Percentiles rank a stretch among this genome's conserved stretches.
phyloP scores from a whole-genome alignment of 352 stramenopile species.

The Phytophthora multivora region DNA sequence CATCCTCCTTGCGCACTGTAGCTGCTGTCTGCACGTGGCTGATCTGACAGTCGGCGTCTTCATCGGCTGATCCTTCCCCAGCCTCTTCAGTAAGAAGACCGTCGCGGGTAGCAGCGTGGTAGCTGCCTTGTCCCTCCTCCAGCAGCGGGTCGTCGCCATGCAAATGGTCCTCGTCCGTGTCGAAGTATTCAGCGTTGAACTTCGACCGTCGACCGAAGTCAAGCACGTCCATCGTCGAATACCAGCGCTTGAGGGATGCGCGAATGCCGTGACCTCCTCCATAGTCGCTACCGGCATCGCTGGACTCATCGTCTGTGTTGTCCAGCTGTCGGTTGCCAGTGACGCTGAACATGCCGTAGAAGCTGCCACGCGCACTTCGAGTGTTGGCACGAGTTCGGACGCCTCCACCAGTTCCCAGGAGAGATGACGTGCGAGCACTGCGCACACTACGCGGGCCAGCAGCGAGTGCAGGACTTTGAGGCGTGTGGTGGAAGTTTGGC shows the following conservation, averaged over 20 bases:
- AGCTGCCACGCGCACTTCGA: conserved; percentile 39
- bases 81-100: conserved; percentile 37
- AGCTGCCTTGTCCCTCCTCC: conserved; percentile 57
- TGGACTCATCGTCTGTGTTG: conserved; percentile 41
- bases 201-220: conserved; percentile 75
- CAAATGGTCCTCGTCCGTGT: conserved; percentile 53
- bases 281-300: conserved; percentile 54
- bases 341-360: conserved; percentile 39
- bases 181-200: conserved; percentile 83
- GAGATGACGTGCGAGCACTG: conserved; percentile 29
- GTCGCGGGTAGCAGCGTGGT: conserved; percentile 37
- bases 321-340: conserved; percentile 28
- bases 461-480: conserved; percentile 45
- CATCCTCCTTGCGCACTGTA: conserved; percentile 79
- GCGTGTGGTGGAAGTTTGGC: conserved; percentile 56
- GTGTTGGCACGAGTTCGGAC: conserved; percentile 24
- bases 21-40: conserved; percentile 83
- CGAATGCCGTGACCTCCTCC: conserved; percentile 51
- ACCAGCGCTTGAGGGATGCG: conserved; percentile 75
- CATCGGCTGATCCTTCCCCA: conserved; percentile 20
- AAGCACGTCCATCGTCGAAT: conserved; percentile 69
- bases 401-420: conserved; percentile 22
- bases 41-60: conserved; percentile 80
- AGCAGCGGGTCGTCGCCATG: conserved; percentile 63
- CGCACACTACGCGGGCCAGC: conserved; percentile 30